Evolutionary conservation across 139 green algal genomes (phyloP), one percentile per base, ranked within the genome.

Genomic region (Diplosphaera chodatii): DNA sequence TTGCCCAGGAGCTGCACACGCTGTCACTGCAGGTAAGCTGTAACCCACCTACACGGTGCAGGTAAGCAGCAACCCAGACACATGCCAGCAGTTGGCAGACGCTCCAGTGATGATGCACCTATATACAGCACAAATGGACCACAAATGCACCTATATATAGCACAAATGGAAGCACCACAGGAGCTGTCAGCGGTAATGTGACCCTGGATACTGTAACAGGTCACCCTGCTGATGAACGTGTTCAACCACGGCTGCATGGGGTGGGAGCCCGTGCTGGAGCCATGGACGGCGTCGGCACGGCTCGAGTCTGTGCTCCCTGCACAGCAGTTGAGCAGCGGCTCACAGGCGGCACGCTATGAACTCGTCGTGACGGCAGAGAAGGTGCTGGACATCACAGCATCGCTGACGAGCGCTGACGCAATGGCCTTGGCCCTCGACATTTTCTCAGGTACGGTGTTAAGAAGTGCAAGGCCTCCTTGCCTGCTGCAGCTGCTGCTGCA

Each of bases 201-300:
- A n/a, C n/a, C n/a, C n/a, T n/a, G n/a, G n/a, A n/a, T n/a, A n/a
- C n/a, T n/a, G n/a, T n/a, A 27, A 5, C 48, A 59, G 48, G 48
- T 56, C 37, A 41, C 48, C n/a, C 37, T 83, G 56, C 23, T 66
- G 37, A 27, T 82, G 63, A 83, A 90, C 5, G 80, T 83, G 2
- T 91, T 84, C 82, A 93, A 84, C 70, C 64, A 74, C 22, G 71
- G 74, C 18, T 85, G 87, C 67, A 55, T 85, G 48, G 88, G 80
- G 0, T 94, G 89, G 89, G 89, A 94, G 78, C 85, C 88, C 0
- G 63, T 91, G 31, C 0, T 94, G 1, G 89, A 94, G 75, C 86
- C 86, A 0, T 94, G 89, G 89, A 33, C 33, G 1, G 70, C 81
- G 37, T 32, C 34, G 5, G 28, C 67, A 0, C 31, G 31, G 5